phyloP scores from a whole-genome alignment of 164 flowering plant genomes.

The Sedum album region DNA sequence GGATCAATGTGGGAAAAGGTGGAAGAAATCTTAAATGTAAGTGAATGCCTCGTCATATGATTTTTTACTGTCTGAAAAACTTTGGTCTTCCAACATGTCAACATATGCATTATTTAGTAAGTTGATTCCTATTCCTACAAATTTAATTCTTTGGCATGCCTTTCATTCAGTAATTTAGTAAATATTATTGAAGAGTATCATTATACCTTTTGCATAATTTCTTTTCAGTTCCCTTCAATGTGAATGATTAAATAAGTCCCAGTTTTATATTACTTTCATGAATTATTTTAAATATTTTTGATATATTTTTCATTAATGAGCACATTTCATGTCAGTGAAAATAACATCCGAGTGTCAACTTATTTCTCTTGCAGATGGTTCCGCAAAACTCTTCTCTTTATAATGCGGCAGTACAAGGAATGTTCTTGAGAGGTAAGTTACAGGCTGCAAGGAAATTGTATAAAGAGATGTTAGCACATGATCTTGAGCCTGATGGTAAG shows the following conservation, averaged over 20 bases:
- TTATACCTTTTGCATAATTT: neutral
- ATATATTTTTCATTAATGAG: neutral
- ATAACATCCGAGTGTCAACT: neutral
- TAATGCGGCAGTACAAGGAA: constrained; percentile 70
- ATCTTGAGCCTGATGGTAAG: constrained; percentile 72
- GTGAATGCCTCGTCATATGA: constrained; percentile 11
- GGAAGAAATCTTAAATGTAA: constrained; percentile 58
- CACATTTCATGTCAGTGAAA: neutral
- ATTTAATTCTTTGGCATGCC: neutral
- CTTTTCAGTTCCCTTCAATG: neutral
- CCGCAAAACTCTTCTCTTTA: constrained; percentile 53
- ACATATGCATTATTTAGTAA: neutral
- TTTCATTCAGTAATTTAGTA: neutral
- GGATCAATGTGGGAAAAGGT: constrained; percentile 73
- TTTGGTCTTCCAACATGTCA: neutral
- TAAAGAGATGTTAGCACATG: constrained; percentile 44
- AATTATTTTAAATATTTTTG: neutral
- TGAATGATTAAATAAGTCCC: neutral
- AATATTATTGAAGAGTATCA: neutral
- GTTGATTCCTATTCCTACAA: neutral
- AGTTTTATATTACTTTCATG: neutral
- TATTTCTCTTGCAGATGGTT: constrained; percentile 26
- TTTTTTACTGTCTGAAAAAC: neutral
- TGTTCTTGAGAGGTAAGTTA: constrained; percentile 55
- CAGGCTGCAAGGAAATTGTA: constrained; percentile 55